Evolutionary conservation across 2,329 filamentous ascomycete species (phyloP).

Genomic region (Penicillium decumbens): DNA sequence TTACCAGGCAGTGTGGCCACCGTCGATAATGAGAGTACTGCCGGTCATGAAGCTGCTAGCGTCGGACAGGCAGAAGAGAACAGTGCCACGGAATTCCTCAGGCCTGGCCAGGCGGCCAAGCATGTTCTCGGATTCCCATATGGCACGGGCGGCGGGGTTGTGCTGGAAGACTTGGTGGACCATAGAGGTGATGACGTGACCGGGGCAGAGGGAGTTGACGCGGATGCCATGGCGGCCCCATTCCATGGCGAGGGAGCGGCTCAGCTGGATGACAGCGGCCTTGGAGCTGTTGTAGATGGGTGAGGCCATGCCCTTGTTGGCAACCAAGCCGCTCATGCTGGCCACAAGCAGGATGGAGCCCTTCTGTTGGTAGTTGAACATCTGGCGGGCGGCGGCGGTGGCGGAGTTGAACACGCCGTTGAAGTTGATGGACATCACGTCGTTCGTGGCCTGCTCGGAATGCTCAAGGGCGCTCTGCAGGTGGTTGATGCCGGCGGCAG

Average conservation of each 20-base stretch:
- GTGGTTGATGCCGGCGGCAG: slow-evolving; percentile 44
- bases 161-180: slow-evolving; percentile 72
- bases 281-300: slow-evolving; percentile 53
- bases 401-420: slow-evolving; percentile 49
- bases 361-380: slow-evolving; percentile 47
- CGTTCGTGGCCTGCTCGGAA: slow-evolving; percentile 38
- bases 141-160: slow-evolving; percentile 57
- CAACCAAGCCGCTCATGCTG: slow-evolving; percentile 49
- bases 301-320: slow-evolving; percentile 45
- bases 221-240: slow-evolving; percentile 50
- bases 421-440: slow-evolving; percentile 49
- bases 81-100: slow-evolving; percentile 60
- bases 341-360: slow-evolving; percentile 50
- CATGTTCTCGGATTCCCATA: slow-evolving; percentile 48
- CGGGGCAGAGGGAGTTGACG: slow-evolving; percentile 52
- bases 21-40: slow-evolving; percentile 65
- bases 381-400: slow-evolving; percentile 46
- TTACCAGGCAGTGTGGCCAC: slow-evolving; percentile 57
- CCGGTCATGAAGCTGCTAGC: slow-evolving; percentile 68
- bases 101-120: slow-evolving; percentile 52
- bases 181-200: slow-evolving; percentile 64
- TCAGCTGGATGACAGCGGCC: slow-evolving; percentile 51
- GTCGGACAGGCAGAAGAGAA: slow-evolving; percentile 63
- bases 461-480: slow-evolving; percentile 41
- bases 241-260: slow-evolving; percentile 50